Conservation (phyloP, 148 eudicot species). For the Silene latifolia region DNA sequence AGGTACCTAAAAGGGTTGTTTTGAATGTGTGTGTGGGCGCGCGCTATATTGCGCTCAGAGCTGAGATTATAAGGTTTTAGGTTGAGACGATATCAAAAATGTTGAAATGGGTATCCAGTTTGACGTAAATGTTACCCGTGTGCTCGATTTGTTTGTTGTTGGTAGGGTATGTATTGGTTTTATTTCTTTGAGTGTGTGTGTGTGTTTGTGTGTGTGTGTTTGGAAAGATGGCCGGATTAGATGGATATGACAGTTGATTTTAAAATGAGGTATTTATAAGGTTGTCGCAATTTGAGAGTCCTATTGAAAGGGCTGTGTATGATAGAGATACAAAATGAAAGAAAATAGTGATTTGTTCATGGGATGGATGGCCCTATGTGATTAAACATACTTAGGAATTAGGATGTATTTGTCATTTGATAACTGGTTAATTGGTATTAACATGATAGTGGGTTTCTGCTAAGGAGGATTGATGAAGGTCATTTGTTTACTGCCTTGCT, state of each 20-base stretch:
- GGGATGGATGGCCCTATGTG: not conserved
- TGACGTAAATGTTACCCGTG: too few species aligned
- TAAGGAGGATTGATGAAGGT: not conserved
- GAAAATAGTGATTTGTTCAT: not conserved
- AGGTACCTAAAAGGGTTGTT: too few species aligned
- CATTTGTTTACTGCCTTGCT: not conserved
- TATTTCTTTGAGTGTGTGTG: too few species aligned
- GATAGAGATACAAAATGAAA: not conserved
- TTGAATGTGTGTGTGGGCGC: too few species aligned
- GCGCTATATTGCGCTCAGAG: too few species aligned
- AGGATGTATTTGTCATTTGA: not conserved
- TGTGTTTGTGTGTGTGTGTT: too few species aligned
- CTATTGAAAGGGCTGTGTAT: not conserved
- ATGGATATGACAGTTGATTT: not conserved
- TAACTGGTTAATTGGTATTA: not conserved
- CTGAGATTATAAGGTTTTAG: not conserved
- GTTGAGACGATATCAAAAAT: not conserved
- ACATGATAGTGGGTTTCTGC: not conserved
- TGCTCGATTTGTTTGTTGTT: too few species aligned
- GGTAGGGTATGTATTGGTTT: too few species aligned
- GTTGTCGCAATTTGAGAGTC: not conserved
- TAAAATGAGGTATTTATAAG: not conserved
- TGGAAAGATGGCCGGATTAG: not conserved
- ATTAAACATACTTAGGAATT: too few species aligned
- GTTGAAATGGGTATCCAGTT: too few species aligned